Conservation (phyloP, 108 stramenopile species). For the Cyclotella kingstonii region DNA sequence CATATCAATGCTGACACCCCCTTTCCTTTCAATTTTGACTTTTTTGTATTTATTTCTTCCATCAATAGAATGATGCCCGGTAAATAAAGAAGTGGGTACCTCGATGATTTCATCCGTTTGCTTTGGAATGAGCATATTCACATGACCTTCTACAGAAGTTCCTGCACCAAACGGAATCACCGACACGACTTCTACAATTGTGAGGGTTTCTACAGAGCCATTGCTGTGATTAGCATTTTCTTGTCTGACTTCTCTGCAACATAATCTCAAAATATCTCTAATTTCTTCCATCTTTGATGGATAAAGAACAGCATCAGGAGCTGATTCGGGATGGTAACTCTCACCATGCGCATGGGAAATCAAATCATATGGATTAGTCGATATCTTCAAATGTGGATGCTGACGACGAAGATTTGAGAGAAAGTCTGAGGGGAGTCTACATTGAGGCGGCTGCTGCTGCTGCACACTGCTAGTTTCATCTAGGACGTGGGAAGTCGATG, state of each 20-base stretch:
- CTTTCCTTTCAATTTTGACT: slow-evolving; percentile 50
- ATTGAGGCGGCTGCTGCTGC: neutral
- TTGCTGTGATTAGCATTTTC: slow-evolving; percentile 6
- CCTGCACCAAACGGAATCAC: slow-evolving; percentile 94
- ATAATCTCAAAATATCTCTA: slow-evolving; percentile 53
- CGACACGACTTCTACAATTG: slow-evolving; percentile 57
- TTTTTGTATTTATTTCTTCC: slow-evolving; percentile 8
- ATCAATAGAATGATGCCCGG: slow-evolving; percentile 1
- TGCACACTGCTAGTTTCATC: neutral
- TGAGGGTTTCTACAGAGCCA: neutral
- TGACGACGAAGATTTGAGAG: slow-evolving; percentile 10
- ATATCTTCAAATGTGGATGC: slow-evolving; percentile 41
- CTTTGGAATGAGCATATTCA: slow-evolving; percentile 20
- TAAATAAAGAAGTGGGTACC: slow-evolving; percentile 28
- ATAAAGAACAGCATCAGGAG: slow-evolving; percentile 76
- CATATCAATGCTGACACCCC: slow-evolving; percentile 71
- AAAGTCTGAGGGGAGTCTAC: slow-evolving; percentile 32
- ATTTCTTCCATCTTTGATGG: slow-evolving; percentile 80
- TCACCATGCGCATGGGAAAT: slow-evolving; percentile 79
- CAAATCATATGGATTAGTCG: slow-evolving; percentile 62
- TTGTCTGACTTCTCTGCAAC: slow-evolving; percentile 37
- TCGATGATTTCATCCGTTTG: slow-evolving; percentile 30
- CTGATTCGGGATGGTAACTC: slow-evolving; percentile 56
- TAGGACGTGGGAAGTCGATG: neutral
- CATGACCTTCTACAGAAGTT: slow-evolving; percentile 93